Evolutionary conservation across 768 basidiomycete species (phyloP).

Genomic region (Cystofilobasidium ferigula): DNA sequence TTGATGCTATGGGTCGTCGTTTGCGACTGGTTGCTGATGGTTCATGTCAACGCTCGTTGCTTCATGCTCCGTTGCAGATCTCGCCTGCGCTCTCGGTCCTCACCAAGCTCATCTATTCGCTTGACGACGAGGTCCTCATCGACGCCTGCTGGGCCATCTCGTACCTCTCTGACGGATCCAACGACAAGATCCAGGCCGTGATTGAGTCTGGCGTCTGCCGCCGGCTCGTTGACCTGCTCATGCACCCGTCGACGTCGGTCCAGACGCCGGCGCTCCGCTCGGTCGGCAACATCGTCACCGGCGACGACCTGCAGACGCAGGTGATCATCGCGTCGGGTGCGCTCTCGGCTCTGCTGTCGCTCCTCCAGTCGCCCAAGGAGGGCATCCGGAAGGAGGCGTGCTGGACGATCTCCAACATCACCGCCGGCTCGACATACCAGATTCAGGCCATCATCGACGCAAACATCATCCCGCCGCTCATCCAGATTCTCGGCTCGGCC

Average conservation of each 20-base stretch:
- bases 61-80: conserved; percentile 49
- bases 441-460: conserved; percentile 97
- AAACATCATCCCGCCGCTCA: conserved; percentile 87
- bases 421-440: conserved; percentile 81
- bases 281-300: conserved; percentile 98
- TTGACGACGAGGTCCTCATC: conserved; percentile 97
- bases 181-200: conserved; percentile 99
- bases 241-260: conserved; percentile 68
- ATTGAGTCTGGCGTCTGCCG: conserved; percentile 97
- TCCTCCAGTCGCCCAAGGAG: conserved; percentile 93
- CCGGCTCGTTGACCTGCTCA: conserved; percentile 89
- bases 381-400: conserved; percentile 99
- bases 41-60: background rate
- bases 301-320: conserved; percentile 97
- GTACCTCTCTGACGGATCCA: conserved; percentile 95
- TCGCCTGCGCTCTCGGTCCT: conserved; percentile 92
- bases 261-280: conserved; percentile 97
- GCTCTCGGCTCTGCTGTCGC: conserved; percentile 80
- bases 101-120: conserved; percentile 94
- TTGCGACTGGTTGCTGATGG: background rate
- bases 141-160: conserved; percentile 99
- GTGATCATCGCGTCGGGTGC: conserved; percentile 97
- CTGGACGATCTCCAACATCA: conserved; percentile 99
- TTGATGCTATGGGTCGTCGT: background rate
- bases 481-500: conserved; percentile 93